Conservation (phyloP, 345 rosid species). For the Hevea brasiliensis region DNA sequence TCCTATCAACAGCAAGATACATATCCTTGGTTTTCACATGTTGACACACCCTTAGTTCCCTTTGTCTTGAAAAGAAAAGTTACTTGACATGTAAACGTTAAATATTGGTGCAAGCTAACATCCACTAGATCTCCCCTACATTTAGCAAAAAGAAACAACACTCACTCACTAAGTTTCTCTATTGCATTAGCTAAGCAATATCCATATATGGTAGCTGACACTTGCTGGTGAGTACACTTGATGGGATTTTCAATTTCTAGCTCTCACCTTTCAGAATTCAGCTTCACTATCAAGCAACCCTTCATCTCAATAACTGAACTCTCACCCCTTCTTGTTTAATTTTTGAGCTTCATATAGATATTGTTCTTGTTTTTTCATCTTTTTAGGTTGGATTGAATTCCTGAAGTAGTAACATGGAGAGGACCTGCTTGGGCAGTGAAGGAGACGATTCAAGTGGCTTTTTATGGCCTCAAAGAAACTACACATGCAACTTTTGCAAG, state of each 20-base stretch:
- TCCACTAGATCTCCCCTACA: conserved; percentile 23
- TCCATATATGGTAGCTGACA: conserved; percentile 31
- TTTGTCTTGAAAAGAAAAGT: conserved; percentile 26
- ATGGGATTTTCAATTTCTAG: conserved; percentile 18
- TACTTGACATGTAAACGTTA: conserved; percentile 13
- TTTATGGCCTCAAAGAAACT: conserved; percentile 55
- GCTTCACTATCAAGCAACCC: conserved; percentile 13
- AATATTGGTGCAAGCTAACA: conserved; percentile 1
- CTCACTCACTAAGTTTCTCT: conserved; percentile 26
- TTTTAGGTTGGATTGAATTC: not conserved
- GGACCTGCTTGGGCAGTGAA: not conserved
- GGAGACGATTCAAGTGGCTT: conserved; percentile 23
- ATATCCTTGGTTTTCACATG: conserved; percentile 1
- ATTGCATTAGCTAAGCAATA: conserved; percentile 23
- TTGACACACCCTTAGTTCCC: conserved; percentile 11
- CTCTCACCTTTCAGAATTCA: conserved; percentile 7
- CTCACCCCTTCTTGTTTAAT: not conserved
- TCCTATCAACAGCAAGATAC: conserved; percentile 13
- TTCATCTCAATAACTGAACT: not conserved
- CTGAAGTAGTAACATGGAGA: conserved; percentile 15
- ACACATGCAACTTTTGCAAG: conserved; percentile 56
- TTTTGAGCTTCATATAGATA: too few relatives aligned
- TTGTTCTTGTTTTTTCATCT: conserved; percentile 10
- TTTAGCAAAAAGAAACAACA: conserved; percentile 23
- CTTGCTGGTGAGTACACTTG: conserved; percentile 20